phyloP scores from a whole-genome alignment of 371 early-diverging fungal species.

The Apophysomyces elegans region DNA sequence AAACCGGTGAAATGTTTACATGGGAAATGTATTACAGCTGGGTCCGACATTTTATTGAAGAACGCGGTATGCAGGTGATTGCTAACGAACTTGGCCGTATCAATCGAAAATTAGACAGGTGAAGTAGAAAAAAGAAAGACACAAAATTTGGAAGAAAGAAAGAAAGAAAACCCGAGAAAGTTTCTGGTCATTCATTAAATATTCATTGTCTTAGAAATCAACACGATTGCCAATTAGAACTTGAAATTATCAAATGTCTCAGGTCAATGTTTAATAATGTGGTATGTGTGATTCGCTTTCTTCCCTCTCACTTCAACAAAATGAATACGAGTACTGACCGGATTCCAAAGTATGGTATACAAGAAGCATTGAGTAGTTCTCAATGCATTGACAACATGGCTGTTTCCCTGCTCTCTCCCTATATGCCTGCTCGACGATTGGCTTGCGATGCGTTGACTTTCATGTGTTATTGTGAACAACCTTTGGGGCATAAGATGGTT shows the following conservation, averaged over 20 bases:
- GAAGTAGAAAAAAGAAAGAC: neutral
- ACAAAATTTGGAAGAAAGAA: neutral
- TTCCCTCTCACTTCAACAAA: neutral
- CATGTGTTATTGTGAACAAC: slow-evolving; percentile 79
- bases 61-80: slow-evolving; percentile 67
- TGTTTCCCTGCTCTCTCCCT: slow-evolving; percentile 75
- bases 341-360: slow-evolving; percentile 28
- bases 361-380: slow-evolving; percentile 39
- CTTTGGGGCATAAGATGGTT: slow-evolving; percentile 59
- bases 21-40: slow-evolving; percentile 29
- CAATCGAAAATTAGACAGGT: slow-evolving; percentile 50
- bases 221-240: slow-evolving; percentile 66
- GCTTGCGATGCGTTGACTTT: slow-evolving; percentile 82
- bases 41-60: slow-evolving; percentile 70
- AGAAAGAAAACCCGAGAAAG: too few species aligned
- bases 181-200: too few species aligned
- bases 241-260: slow-evolving; percentile 75
- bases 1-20: neutral
- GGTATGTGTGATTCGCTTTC: slow-evolving; percentile 20
- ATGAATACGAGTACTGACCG: neutral
- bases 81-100: slow-evolving; percentile 64
- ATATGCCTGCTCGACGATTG: slow-evolving; percentile 69
- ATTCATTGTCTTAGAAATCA: slow-evolving; percentile 40
- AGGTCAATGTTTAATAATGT: slow-evolving; percentile 70
- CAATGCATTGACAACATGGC: slow-evolving; percentile 66